Conservation (phyloP, 2,329 filamentous ascomycete genomes). For the Aspergillus sclerotialis region DNA sequence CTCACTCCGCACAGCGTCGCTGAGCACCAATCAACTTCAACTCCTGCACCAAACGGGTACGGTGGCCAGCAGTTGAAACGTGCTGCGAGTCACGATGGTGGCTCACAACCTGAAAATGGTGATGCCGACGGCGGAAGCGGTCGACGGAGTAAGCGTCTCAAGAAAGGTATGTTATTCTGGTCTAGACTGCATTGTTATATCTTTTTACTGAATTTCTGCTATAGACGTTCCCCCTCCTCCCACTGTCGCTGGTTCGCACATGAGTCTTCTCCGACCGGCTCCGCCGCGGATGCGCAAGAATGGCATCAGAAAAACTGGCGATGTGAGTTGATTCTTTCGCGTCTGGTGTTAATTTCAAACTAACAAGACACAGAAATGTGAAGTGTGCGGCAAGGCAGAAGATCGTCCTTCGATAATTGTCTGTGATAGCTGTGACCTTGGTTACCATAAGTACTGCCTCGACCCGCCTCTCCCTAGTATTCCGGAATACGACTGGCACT, state of each 20-base stretch:
- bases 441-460: constrained; percentile 80
- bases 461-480: constrained; percentile 74
- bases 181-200: neutral
- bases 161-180: constrained; percentile 57
- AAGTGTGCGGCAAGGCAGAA: constrained; percentile 75
- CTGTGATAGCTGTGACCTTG: constrained; percentile 88
- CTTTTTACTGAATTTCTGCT: constrained; percentile 32
- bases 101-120: constrained; percentile 35
- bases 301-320: constrained; percentile 50
- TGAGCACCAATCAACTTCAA: constrained; percentile 55
- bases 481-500: constrained; percentile 90
- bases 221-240: constrained; percentile 43
- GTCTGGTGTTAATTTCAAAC: constrained; percentile 11
- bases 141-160: constrained; percentile 84
- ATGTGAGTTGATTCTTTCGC: constrained; percentile 37
- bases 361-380: constrained; percentile 59
- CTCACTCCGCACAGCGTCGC: constrained; percentile 58
- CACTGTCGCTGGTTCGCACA: constrained; percentile 91
- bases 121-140: constrained; percentile 60
- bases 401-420: constrained; percentile 64
- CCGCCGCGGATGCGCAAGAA: constrained; percentile 52
- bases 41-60: constrained; percentile 47
- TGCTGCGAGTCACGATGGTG: constrained; percentile 57
- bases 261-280: constrained; percentile 84
- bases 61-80: constrained; percentile 63